Conservation (phyloP, 306 rosid species). For the Styphnolobium japonicum region DNA sequence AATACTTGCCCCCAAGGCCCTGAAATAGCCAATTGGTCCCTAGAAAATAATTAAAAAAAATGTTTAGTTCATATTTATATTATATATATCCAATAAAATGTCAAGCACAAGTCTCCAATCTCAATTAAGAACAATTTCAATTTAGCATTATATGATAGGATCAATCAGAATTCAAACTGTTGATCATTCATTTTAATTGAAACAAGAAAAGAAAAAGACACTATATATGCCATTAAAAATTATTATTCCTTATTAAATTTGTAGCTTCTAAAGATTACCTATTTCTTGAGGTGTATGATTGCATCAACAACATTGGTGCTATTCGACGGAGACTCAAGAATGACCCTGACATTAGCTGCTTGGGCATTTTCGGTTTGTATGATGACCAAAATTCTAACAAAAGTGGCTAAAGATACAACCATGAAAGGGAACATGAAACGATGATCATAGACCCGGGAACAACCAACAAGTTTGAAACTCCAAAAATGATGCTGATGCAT, state of each 20-base stretch:
- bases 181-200: not conserved
- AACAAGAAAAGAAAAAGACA: too few relatives aligned
- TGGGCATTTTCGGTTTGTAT: slow-evolving; percentile 62
- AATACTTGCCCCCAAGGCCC: not conserved
- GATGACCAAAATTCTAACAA: slow-evolving; percentile 47
- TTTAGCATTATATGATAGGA: not conserved
- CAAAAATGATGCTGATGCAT: slow-evolving; percentile 33
- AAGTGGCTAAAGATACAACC: slow-evolving; percentile 35
- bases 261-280: too few relatives aligned
- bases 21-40: not conserved
- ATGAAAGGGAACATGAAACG: slow-evolving; percentile 32
- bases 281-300: slow-evolving; percentile 44
- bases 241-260: too few relatives aligned
- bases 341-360: slow-evolving; percentile 52
- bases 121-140: not conserved
- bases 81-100: too few relatives aligned
- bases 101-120: not conserved
- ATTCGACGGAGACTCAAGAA: slow-evolving; percentile 41
- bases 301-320: slow-evolving; percentile 22
- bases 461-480: slow-evolving; percentile 32
- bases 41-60: too few relatives aligned
- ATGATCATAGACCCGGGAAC: slow-evolving; percentile 30
- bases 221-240: too few relatives aligned
- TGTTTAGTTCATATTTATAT: too few relatives aligned
- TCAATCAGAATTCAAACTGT: not conserved